These are phyloP conservation scores for Trichoderma sp. DNA, from an alignment of 2,329 filamentous ascomycete genomes.

Conservation along the genomic window DNA sequence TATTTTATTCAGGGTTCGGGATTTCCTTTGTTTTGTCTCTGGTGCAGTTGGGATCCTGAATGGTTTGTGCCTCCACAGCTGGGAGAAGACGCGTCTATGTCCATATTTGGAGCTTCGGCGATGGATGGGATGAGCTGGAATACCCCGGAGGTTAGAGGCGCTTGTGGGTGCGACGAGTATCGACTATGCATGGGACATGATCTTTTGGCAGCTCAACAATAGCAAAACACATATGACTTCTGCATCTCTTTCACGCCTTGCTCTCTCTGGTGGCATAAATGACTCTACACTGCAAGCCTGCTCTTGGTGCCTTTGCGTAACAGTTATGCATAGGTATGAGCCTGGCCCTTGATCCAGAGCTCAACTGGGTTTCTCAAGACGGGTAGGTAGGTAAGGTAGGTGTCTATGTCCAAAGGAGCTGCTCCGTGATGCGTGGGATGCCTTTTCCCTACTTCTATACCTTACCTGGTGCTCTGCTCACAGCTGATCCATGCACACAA, in stretches of 20 bases:
- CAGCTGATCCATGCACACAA: too few relatives aligned
- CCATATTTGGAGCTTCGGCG: slow-evolving; percentile 21
- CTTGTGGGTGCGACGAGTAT: background rate
- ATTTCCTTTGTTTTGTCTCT: slow-evolving; percentile 11
- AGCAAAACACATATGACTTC: slow-evolving; percentile 1
- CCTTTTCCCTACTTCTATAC: too few relatives aligned
- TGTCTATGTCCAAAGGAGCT: too few relatives aligned
- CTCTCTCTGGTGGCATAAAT: background rate
- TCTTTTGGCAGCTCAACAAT: slow-evolving; percentile 1
- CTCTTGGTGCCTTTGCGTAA: background rate
- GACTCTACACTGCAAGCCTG: background rate
- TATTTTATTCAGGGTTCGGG: slow-evolving; percentile 2
- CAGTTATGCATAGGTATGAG: too few relatives aligned
- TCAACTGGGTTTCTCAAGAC: too few relatives aligned
- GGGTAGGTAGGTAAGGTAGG: too few relatives aligned
- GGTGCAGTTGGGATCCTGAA: slow-evolving; percentile 7
- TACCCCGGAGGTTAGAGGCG: slow-evolving; percentile 15
- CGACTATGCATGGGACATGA: slow-evolving; percentile 10
- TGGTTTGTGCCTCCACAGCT: background rate
- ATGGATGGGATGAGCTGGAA: slow-evolving; percentile 16
- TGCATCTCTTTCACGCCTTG: background rate
- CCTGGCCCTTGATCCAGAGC: too few relatives aligned
- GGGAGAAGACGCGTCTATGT: slow-evolving; percentile 19
- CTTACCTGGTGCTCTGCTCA: too few relatives aligned
- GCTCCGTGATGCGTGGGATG: too few relatives aligned